Base-by-base conservation (phyloP, 192 early-diverging fungal genomes). In the Coemansia asiatica region DNA sequence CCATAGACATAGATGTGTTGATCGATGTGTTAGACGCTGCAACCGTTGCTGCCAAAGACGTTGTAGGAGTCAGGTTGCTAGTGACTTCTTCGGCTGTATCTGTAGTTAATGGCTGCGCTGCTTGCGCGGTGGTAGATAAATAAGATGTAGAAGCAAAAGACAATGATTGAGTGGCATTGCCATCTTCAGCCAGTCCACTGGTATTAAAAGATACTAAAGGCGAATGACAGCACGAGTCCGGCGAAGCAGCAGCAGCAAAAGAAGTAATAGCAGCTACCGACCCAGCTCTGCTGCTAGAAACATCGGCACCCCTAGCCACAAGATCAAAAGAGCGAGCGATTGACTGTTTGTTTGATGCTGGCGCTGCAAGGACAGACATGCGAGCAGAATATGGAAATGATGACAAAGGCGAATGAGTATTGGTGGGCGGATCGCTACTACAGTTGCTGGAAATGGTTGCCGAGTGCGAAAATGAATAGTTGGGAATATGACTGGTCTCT, bases 261-360 rank as follows among this genome's bases (percentile, higher is more conserved):
- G 35, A 4, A 36, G 35, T 10, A 36, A 36, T 36, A 36, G 35
- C 35, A 10, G 35, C 35, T 36, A 36, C 35, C 4, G 35, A 36
- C 35, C 35, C 35, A 36, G 35, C 35, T 36, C 35, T 36, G 35
- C 35, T 36, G 35, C 35, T 36, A 36, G 35, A 36, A 36, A 36
- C 35, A 10, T 36, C 35, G 4, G 35, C 35, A 36, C 35, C 35
- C 35, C 35, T 36, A 36, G 35, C 35, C 35, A 36, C 35, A 36
- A 36, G 35, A 36, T 36, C 35, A 36, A 36, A 36, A 36, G 35
- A 36, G 35, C 35, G 35, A 36, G 10, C 35, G 35, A 26, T 54
- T 26, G 51, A 2, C 51, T 21, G 25, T 25, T 54, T 54, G 51
- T 54, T 54, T 54, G 51, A 54, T 54, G 26, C 51, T 54, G 51